A percentile compares a stretch with the other conserved stretches of the same genome.
Conservation (phyloP, 148 eudicot genomes). For the Pouteria glomerata region DNA sequence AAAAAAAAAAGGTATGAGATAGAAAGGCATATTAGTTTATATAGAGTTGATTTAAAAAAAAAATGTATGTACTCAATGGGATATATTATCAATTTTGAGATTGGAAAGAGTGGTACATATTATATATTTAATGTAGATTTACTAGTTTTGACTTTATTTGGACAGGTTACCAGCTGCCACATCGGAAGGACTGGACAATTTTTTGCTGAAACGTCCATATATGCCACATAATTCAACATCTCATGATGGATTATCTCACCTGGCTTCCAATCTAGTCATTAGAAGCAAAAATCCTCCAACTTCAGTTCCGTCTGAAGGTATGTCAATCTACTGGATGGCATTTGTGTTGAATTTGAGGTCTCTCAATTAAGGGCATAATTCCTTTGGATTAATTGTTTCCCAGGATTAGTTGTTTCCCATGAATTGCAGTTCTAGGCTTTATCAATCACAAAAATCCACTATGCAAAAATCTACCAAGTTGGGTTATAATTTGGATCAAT, state of each 20-base stretch:
- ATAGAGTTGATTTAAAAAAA: no score
- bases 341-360: background rate
- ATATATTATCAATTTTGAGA: background rate
- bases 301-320: background rate
- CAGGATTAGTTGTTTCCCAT: background rate
- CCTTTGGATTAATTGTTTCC: background rate
- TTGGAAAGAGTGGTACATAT: background rate
- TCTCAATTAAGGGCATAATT: background rate
- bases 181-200: constrained; percentile 58
- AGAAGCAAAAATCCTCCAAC: constrained; percentile 36
- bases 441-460: background rate
- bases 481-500: background rate
- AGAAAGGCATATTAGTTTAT: no score
- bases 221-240: constrained; percentile 49
- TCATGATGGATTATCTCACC: constrained; percentile 60
- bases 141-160: background rate
- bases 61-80: no score
- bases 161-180: constrained; percentile 44
- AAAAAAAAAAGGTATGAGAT: no score
- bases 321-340: background rate
- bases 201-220: constrained; percentile 68
- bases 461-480: background rate
- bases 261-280: constrained; percentile 37
- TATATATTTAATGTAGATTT: background rate
- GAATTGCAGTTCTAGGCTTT: background rate